phyloP scores from a whole-genome alignment of 1,284 basidiomycete genomes.

The Microstroma glucosiphilum region DNA sequence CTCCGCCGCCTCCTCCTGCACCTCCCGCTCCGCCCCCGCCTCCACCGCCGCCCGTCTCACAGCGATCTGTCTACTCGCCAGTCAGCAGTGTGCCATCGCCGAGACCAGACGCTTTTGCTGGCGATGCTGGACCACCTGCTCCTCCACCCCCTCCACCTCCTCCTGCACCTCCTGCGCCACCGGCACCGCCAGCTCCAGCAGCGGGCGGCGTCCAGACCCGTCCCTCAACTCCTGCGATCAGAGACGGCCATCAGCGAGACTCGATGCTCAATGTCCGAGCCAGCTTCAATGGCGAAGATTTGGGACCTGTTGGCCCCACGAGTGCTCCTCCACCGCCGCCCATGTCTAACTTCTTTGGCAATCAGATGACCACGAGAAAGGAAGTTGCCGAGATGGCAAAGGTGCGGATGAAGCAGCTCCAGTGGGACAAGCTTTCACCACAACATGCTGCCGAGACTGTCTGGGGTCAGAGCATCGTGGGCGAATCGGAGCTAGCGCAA shows the following conservation, averaged over 20 bases:
- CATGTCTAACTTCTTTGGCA: slow-evolving; percentile 59
- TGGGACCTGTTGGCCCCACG: slow-evolving; percentile 40
- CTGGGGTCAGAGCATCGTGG: slow-evolving; percentile 34
- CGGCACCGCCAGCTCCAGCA: slow-evolving; percentile 8
- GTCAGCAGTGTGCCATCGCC: background rate
- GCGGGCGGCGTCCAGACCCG: background rate
- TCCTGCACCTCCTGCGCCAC: slow-evolving; percentile 3
- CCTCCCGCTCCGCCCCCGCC: slow-evolving; percentile 54
- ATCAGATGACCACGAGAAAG: slow-evolving; percentile 58
- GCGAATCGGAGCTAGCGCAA: slow-evolving; percentile 32
- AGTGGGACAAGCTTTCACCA: slow-evolving; percentile 77
- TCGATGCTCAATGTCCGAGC: slow-evolving; percentile 46
- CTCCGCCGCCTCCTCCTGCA: slow-evolving; percentile 44
- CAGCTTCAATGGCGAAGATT: slow-evolving; percentile 22
- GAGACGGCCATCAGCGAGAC: slow-evolving; percentile 22
- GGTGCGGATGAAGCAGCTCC: slow-evolving; percentile 93
- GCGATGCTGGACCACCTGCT: slow-evolving; percentile 53
- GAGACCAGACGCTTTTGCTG: background rate
- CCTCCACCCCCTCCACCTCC: slow-evolving; percentile 52
- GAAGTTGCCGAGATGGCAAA: slow-evolving; percentile 76
- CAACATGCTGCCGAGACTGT: slow-evolving; percentile 49
- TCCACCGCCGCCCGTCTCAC: slow-evolving; percentile 48
- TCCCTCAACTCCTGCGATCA: slow-evolving; percentile 5
- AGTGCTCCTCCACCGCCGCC: slow-evolving; percentile 47
- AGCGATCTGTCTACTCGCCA: background rate